Conservation (phyloP, 148 eudicot genomes). For the Pharnaceum exiguum region DNA sequence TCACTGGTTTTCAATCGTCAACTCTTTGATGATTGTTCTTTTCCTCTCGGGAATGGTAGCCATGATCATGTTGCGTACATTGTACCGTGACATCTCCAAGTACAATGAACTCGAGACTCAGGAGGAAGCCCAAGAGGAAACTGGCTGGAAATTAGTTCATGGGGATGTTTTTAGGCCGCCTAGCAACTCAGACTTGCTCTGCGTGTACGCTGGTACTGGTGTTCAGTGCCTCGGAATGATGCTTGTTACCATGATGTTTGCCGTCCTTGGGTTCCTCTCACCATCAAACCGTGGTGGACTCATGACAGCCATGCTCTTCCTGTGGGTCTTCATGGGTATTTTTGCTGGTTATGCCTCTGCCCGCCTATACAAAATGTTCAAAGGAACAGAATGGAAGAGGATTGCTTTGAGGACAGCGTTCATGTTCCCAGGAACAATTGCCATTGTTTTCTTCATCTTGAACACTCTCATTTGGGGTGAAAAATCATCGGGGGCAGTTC, state of each 20-base stretch:
- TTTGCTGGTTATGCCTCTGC: constrained; percentile 46
- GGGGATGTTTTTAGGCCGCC: constrained; percentile 48
- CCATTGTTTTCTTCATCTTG: constrained; percentile 37
- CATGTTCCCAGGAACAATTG: constrained; percentile 41
- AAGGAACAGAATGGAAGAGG: constrained; percentile 47
- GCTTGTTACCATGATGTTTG: constrained; percentile 43
- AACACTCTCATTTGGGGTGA: constrained; percentile 46
- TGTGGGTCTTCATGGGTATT: constrained; percentile 51
- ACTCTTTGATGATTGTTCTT: constrained; percentile 46
- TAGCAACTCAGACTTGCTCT: constrained; percentile 34
- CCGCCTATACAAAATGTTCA: constrained; percentile 39
- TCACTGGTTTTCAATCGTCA: constrained; percentile 46
- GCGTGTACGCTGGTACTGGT: constrained; percentile 49
- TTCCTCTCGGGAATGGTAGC: constrained; percentile 54
- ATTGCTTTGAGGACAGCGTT: constrained; percentile 39
- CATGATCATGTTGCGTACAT: constrained; percentile 47
- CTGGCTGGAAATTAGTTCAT: constrained; percentile 45
- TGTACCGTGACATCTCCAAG: constrained; percentile 46
- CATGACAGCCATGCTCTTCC: constrained; percentile 48
- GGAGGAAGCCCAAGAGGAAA: constrained; percentile 50
- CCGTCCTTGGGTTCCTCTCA: constrained; percentile 46
- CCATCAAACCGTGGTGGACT: constrained; percentile 54
- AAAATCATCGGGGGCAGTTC: constrained; percentile 49
- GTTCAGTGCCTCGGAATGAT: constrained; percentile 50
- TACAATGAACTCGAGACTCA: constrained; percentile 47